A percentile compares a stretch with the other conserved stretches of the same genome.
Conservation (phyloP, 371 early-diverging fungal genomes). For the Mortierella sp. region DNA sequence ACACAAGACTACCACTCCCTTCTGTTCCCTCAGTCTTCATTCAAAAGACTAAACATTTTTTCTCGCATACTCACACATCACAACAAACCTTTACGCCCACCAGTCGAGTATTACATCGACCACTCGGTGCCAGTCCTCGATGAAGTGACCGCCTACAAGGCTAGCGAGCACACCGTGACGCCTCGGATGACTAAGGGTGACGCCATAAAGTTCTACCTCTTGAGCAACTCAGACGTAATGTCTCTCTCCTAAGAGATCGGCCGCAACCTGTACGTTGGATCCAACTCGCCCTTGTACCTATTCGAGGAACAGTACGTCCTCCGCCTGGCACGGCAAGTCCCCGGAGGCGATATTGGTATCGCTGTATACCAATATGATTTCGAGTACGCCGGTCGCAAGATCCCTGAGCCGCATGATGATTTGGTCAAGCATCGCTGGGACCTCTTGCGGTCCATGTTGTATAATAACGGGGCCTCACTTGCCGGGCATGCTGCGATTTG, state of each 20-base stretch:
- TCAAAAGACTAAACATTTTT: not conserved
- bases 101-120: constrained; percentile 9
- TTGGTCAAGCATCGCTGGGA: not conserved
- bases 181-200: constrained; percentile 20
- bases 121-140: not conserved
- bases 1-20: not conserved
- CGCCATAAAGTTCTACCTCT: constrained; percentile 9
- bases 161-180: not conserved
- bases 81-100: not conserved
- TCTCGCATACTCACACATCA: not conserved
- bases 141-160: not conserved
- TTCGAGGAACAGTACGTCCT: constrained; percentile 26
- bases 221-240: constrained; percentile 9
- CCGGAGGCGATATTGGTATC: constrained; percentile 52
- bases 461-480: not conserved
- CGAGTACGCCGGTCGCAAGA: constrained; percentile 8
- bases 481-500: constrained; percentile 9
- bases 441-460: constrained; percentile 11
- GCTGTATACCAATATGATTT: constrained; percentile 5
- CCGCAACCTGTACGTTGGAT: constrained; percentile 39
- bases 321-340: constrained; percentile 29
- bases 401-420: constrained; percentile 1
- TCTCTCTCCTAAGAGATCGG: constrained; percentile 21
- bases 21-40: not conserved
- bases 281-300: constrained; percentile 41